Conservation (phyloP, 2,329 filamentous ascomycete species). For the Periconia macrospinosa region DNA sequence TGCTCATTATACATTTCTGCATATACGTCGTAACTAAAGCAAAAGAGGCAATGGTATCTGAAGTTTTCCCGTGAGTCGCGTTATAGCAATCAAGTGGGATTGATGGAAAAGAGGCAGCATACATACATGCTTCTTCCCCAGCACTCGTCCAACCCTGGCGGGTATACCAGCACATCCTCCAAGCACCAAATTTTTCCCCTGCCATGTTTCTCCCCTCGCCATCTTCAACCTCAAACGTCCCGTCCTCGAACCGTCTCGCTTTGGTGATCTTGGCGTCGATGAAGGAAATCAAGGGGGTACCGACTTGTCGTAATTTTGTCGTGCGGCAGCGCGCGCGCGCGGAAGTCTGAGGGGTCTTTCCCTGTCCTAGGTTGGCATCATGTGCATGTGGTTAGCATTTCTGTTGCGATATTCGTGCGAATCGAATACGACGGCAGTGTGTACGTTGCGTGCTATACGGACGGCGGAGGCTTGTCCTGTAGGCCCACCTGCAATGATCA, state of each 20-base stretch:
- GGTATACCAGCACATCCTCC: background rate
- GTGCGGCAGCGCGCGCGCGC: background rate
- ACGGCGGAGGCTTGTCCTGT: slow-evolving; percentile 42
- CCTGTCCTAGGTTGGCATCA: background rate
- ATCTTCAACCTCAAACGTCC: background rate
- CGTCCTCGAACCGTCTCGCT: background rate
- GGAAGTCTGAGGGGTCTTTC: background rate
- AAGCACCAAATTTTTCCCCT: background rate
- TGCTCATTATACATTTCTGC: too few species aligned
- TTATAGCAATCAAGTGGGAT: too few species aligned
- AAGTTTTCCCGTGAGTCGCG: too few species aligned
- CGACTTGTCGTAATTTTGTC: background rate
- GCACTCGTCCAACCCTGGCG: background rate
- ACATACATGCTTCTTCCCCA: background rate
- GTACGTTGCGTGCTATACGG: slow-evolving; percentile 36
- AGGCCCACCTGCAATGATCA: slow-evolving; percentile 40
- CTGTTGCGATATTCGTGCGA: slow-evolving; percentile 43
- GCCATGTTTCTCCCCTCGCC: background rate
- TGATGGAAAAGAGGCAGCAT: background rate
- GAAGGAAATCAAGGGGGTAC: background rate
- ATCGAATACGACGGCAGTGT: slow-evolving; percentile 45
- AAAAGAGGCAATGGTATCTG: too few species aligned
- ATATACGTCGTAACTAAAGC: too few species aligned
- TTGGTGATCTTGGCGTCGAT: background rate
- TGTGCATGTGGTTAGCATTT: slow-evolving; percentile 42